Conservation (phyloP, 768 basidiomycete genomes). For the Lactarius hengduanensis region DNA sequence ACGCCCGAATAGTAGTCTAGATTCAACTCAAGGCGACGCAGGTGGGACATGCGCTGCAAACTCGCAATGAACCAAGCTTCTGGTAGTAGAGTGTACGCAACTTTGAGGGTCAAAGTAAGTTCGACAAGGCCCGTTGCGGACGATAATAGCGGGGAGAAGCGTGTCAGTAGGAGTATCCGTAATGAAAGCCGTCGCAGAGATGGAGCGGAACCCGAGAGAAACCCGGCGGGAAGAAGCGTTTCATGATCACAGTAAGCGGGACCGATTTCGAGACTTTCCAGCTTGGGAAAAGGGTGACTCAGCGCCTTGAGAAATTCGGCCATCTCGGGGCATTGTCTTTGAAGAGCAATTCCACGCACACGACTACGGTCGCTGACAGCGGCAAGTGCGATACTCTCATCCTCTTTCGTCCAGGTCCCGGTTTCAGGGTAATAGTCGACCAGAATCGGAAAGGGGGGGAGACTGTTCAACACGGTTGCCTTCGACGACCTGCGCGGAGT, state of each 20-base stretch:
- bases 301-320: not conserved
- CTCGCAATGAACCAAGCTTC: no score
- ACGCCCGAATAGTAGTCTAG: no score
- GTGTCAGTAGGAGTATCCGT: not conserved
- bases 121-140: not conserved
- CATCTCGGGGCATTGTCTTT: not conserved
- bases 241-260: not conserved
- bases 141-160: not conserved
- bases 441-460: not conserved
- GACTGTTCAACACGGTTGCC: not conserved
- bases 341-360: not conserved
- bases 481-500: not conserved
- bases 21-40: no score
- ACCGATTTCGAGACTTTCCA: not conserved
- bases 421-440: not conserved
- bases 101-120: not conserved
- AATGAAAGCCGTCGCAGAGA: not conserved
- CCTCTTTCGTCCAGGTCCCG: not conserved
- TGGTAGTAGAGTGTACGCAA: no score
- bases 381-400: not conserved
- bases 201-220: not conserved
- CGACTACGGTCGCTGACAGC: not conserved
- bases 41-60: no score
- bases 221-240: not conserved
- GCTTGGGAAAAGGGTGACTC: not conserved